Evolutionary conservation across 495 filamentous ascomycete species (phyloP), one percentile per base, ranked within the genome.

Genomic region (Xylaria curta): DNA sequence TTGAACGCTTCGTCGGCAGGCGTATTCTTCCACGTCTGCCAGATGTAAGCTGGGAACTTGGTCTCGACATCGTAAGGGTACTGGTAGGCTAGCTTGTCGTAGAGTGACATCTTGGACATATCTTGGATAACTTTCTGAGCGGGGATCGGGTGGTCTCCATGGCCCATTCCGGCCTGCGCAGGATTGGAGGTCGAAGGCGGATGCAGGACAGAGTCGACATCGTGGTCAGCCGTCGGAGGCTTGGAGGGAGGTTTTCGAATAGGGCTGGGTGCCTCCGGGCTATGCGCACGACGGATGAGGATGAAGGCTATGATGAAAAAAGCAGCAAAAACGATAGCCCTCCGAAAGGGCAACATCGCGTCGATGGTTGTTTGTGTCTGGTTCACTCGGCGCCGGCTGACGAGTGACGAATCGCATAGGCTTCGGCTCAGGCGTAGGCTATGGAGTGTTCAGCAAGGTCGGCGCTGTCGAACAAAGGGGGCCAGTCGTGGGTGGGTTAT

Each of bases 21-120:
- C 1, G 90, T 92, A 79, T 91, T 93, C 82, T 97, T 97, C 96
- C 96, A 99, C 49, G 96, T 99, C 84, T 99, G 96, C 96, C 96
- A 99, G 72, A 99, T 97, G 82, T 97, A 99, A 36, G 94, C 95
- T 0, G 96, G 96, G 81, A 99, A 99, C 80, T 93, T 95, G 69
- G 84, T 79, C 73, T 93, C 90, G 59, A 94, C 87, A 74, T 97
- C 91, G 83, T 98, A 99, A 15, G 95, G 94, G 78, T 95, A 99
- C 76, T 97, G 92, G 84, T 97, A 97, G 47, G 89, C 92, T 63
- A 99, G 87, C 76, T 94, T 94, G 40, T 97, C 92, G 77, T 90
- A 87, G 21, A 98, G 82, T 13, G 93, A 89, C 75, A 89, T 88
- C 78, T 86, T 86, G 46, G 85, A 84, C 74, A 87, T 80, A 72